Conservation (phyloP, 768 basidiomycete species). For the Imleria badia region DNA sequence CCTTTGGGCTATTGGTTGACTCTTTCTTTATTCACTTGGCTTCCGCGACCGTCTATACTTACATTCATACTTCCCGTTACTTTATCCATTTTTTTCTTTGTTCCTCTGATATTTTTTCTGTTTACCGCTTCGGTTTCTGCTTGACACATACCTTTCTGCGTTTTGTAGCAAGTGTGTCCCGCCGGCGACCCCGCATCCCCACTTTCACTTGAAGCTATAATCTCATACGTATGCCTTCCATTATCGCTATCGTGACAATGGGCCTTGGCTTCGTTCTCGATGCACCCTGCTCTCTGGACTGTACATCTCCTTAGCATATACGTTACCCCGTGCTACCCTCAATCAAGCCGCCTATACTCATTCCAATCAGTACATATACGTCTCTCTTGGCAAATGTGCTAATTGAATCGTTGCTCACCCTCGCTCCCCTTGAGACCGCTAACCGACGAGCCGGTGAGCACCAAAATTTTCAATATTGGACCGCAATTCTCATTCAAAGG, state of each 20-base stretch:
- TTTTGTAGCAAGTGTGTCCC: constrained; percentile 22
- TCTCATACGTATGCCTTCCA: constrained; percentile 31
- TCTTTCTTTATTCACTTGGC: constrained; percentile 50
- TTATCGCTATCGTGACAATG: constrained; percentile 30
- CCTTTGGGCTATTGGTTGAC: constrained; percentile 66
- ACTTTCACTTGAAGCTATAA: constrained; percentile 32
- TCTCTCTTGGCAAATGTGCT: constrained; percentile 5
- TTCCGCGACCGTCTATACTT: constrained; percentile 32
- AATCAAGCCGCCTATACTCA: constrained; percentile 7
- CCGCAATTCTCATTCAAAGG: too few species aligned
- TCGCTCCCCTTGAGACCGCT: constrained; percentile 9
- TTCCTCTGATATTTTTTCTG: constrained; percentile 28
- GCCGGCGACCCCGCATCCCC: constrained; percentile 24
- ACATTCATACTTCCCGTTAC: constrained; percentile 23
- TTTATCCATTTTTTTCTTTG: constrained; percentile 31
- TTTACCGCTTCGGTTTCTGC: constrained; percentile 34
- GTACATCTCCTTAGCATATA: constrained; percentile 22
- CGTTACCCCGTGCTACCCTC: constrained; percentile 21
- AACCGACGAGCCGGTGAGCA: neutral
- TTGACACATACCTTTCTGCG: constrained; percentile 26
- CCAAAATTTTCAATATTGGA: neutral
- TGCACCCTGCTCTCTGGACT: constrained; percentile 22
- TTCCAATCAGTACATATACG: constrained; percentile 11
- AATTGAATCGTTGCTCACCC: constrained; percentile 9
- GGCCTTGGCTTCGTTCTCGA: constrained; percentile 24